These are phyloP conservation scores for Debaryomycetaceae sp. DNA, from an alignment of 1,139 yeast genomes.

Conservation along the genomic window DNA sequence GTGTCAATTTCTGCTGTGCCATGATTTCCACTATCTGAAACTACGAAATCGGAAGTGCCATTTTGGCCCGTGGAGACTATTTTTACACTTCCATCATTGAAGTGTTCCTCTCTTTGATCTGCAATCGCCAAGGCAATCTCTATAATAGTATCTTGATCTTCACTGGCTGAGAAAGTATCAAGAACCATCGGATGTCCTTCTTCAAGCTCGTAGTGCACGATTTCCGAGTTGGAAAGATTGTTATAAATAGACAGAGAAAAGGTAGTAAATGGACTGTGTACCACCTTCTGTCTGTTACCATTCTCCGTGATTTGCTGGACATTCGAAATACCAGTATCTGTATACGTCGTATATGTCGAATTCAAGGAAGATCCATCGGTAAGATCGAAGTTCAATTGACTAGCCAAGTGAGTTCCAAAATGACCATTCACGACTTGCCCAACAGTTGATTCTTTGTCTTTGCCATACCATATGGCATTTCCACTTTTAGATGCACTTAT, in stretches of 20 bases:
- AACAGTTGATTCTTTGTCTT: constrained; percentile 10
- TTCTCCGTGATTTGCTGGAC: constrained; percentile 24
- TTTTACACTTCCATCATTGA: constrained; percentile 18
- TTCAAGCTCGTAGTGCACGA: neutral
- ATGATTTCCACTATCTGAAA: constrained; percentile 48
- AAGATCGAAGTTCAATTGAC: constrained; percentile 31
- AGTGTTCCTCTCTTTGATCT: constrained; percentile 11
- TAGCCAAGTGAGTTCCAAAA: constrained; percentile 25
- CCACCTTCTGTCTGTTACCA: constrained; percentile 32
- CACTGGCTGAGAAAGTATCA: constrained; percentile 6
- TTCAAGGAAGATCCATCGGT: constrained; percentile 28
- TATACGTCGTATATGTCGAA: constrained; percentile 22
- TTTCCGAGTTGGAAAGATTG: neutral
- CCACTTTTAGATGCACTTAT: constrained; percentile 11
- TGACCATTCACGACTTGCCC: constrained; percentile 35
- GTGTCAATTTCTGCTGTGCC: constrained; percentile 45
- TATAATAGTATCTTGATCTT: constrained; percentile 15
- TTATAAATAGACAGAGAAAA: neutral
- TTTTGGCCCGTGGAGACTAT: constrained; percentile 23
- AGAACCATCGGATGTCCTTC: neutral
- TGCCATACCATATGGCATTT: neutral
- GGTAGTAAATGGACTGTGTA: constrained; percentile 8
- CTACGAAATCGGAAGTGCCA: constrained; percentile 47
- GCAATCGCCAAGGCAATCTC: constrained; percentile 15
- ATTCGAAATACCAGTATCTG: constrained; percentile 30